These are phyloP conservation scores for Tagetes erecta DNA, from an alignment of 129 eudicot genomes.

Conservation along the genomic window DNA sequence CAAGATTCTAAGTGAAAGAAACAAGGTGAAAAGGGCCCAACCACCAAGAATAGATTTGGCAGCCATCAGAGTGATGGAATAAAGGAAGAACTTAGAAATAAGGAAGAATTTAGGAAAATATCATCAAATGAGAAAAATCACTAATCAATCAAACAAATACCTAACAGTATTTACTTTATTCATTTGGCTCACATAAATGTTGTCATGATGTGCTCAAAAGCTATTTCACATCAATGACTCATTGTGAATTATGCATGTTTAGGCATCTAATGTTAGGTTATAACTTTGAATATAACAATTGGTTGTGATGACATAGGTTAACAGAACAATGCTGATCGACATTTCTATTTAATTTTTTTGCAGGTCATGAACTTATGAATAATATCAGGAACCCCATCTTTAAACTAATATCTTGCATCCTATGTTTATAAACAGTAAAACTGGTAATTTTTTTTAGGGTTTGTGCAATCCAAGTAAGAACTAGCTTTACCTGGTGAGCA, in stretches of 20 bases:
- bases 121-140: slow-evolving; percentile 1
- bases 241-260: slow-evolving; percentile 18
- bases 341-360: neutral
- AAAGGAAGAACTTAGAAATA: slow-evolving; percentile 14
- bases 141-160: slow-evolving; percentile 18
- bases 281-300: slow-evolving; percentile 21
- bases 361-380: slow-evolving; percentile 15
- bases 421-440: slow-evolving; percentile 1
- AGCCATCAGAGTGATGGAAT: neutral
- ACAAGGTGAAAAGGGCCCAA: slow-evolving; percentile 20
- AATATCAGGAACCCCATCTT: slow-evolving; percentile 12
- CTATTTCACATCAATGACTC: slow-evolving; percentile 11
- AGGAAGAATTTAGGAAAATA: slow-evolving; percentile 21
- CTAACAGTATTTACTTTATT: slow-evolving; percentile 15
- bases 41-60: slow-evolving; percentile 16
- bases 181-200: slow-evolving; percentile 5
- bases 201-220: slow-evolving; percentile 5
- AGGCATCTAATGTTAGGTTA: slow-evolving; percentile 17
- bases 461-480: slow-evolving; percentile 9
- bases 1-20: slow-evolving; percentile 17
- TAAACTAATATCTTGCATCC: slow-evolving; percentile 11
- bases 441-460: neutral
- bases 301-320: slow-evolving; percentile 18
- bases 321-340: slow-evolving; percentile 14
- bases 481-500: slow-evolving; percentile 7